Evolutionary conservation across 1,139 yeast genomes (phyloP).

Genomic region (Geotrichum australiense): DNA sequence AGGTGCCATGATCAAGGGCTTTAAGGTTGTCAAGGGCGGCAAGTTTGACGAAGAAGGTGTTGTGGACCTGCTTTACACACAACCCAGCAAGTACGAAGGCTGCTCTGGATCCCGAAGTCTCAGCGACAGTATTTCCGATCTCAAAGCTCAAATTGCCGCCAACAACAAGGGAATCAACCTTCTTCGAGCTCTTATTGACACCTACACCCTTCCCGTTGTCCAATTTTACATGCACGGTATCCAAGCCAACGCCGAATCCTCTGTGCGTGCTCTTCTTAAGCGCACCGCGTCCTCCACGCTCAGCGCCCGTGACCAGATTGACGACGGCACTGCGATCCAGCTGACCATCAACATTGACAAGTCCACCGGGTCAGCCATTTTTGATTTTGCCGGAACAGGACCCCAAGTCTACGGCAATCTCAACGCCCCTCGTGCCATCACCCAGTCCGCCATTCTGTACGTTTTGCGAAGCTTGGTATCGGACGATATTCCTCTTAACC

Average conservation of each 20-base stretch:
- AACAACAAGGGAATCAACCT: constrained; percentile 56
- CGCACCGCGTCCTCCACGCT: constrained; percentile 34
- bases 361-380: constrained; percentile 43
- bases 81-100: constrained; percentile 50
- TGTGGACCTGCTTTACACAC: constrained; percentile 41
- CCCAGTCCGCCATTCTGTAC: constrained; percentile 74
- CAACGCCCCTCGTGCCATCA: constrained; percentile 66
- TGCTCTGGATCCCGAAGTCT: constrained; percentile 56
- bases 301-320: constrained; percentile 48
- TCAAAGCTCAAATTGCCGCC: constrained; percentile 63
- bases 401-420: constrained; percentile 54
- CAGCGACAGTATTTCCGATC: constrained; percentile 53
- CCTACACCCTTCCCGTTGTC: constrained; percentile 46
- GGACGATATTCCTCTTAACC: constrained; percentile 75
- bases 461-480: constrained; percentile 69
- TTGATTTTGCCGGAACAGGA: constrained; percentile 58
- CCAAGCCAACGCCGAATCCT: constrained; percentile 51
- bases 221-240: constrained; percentile 56
- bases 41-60: constrained; percentile 49
- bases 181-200: constrained; percentile 43
- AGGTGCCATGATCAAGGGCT: constrained; percentile 54
- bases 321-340: constrained; percentile 52
- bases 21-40: constrained; percentile 51
- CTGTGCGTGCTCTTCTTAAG: constrained; percentile 44
- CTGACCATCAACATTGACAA: constrained; percentile 42